Percentiles rank a stretch among this genome's conserved stretches.
These are phyloP conservation scores for Haematococcus sp. DNA, from an alignment of 139 green algal species.

Conservation along the genomic window DNA sequence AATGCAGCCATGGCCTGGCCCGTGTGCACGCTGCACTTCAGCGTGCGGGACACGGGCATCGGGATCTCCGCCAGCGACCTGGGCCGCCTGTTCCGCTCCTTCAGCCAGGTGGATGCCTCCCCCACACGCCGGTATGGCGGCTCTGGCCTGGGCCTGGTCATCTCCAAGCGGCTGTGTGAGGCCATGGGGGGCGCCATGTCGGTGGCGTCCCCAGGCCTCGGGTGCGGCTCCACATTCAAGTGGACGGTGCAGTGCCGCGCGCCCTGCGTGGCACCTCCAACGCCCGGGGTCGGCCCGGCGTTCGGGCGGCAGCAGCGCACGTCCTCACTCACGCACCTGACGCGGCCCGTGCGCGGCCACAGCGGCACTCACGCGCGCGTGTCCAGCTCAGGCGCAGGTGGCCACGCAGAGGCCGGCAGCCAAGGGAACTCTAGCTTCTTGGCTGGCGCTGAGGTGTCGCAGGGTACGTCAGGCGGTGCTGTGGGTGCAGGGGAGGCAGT, in stretches of 20 bases:
- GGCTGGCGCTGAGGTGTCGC: no score
- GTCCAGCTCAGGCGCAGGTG: no score
- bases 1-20: background rate
- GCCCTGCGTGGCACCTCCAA: no score
- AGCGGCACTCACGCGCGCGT: no score
- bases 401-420: no score
- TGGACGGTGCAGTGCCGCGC: constrained; percentile 27
- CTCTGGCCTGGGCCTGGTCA: constrained; percentile 80
- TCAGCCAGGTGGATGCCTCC: constrained; percentile 61
- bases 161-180: constrained; percentile 75
- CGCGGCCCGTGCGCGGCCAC: no score
- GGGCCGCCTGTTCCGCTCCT: constrained; percentile 73
- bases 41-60: constrained; percentile 79
- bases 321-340: no score
- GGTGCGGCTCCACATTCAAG: constrained; percentile 54
- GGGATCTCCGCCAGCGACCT: constrained; percentile 62
- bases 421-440: no score
- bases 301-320: no score
- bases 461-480: no score
- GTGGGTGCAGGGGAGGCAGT: no score
- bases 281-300: no score
- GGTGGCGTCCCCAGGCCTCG: constrained; percentile 50
- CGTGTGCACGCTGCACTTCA: constrained; percentile 50
- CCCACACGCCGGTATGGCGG: constrained; percentile 71
- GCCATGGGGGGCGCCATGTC: constrained; percentile 79